These are phyloP conservation scores for Solanum arcanum DNA, from an alignment of 257 asterid genomes.

Conservation along the genomic window DNA sequence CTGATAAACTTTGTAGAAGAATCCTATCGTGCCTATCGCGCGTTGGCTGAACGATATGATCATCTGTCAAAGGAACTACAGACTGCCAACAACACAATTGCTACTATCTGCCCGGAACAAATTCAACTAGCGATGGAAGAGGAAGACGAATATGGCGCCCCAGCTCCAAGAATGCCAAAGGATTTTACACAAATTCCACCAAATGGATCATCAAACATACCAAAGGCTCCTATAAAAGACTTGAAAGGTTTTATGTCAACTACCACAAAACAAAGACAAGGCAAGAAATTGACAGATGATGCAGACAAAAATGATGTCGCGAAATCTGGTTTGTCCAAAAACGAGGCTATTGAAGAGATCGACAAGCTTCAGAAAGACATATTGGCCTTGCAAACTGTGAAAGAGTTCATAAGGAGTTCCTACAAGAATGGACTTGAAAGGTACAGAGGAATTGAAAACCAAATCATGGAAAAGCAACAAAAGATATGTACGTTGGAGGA, in stretches of 20 bases:
- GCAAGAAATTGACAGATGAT: neutral
- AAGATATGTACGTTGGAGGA: slow-evolving; percentile 56
- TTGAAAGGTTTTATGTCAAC: slow-evolving; percentile 34
- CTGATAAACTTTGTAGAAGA: slow-evolving; percentile 66
- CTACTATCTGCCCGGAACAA: slow-evolving; percentile 66
- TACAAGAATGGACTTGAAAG: slow-evolving; percentile 60
- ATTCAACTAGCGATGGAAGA: slow-evolving; percentile 46
- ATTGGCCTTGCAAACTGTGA: slow-evolving; percentile 57
- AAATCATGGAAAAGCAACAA: slow-evolving; percentile 64
- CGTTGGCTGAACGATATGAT: slow-evolving; percentile 83
- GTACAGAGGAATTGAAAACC: slow-evolving; percentile 70
- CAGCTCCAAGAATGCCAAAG: slow-evolving; percentile 10
- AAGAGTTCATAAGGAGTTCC: slow-evolving; percentile 84
- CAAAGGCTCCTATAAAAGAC: slow-evolving; percentile 46
- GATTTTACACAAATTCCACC: slow-evolving; percentile 10
- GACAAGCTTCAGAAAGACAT: slow-evolving; percentile 75
- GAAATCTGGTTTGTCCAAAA: slow-evolving; percentile 40
- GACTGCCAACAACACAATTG: slow-evolving; percentile 73
- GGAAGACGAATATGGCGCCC: slow-evolving; percentile 22
- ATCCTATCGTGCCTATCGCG: slow-evolving; percentile 54
- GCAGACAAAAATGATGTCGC: neutral
- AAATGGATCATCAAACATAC: slow-evolving; percentile 11
- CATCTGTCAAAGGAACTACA: slow-evolving; percentile 67
- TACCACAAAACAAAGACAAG: slow-evolving; percentile 37
- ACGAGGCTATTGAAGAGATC: slow-evolving; percentile 58